Conservation (phyloP, 805 yeast species). For the Torulaspora indica region DNA sequence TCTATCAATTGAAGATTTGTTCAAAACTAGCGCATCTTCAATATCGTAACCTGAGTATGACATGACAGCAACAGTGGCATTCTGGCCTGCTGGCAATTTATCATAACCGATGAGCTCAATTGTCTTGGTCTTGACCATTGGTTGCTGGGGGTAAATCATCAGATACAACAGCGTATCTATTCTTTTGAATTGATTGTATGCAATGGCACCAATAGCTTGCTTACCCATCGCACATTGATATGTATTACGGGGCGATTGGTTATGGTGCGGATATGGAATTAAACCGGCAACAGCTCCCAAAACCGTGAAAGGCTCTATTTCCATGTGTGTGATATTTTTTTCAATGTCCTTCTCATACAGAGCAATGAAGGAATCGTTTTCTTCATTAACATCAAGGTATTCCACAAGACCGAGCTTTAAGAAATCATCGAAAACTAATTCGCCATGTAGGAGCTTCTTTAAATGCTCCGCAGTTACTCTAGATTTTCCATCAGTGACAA, state of each 20-base stretch:
- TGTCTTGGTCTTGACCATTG: slow-evolving; percentile 97
- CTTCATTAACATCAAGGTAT: slow-evolving; percentile 94
- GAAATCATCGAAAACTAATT: slow-evolving; percentile 87
- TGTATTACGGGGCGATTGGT: slow-evolving; percentile 98
- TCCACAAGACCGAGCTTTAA: slow-evolving; percentile 82
- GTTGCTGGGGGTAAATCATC: slow-evolving; percentile 99
- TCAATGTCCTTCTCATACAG: slow-evolving; percentile 67
- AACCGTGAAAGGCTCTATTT: slow-evolving; percentile 96
- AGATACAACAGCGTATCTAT: slow-evolving; percentile 89
- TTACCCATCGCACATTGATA: slow-evolving; percentile 99
- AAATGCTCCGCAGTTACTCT: slow-evolving; percentile 72
- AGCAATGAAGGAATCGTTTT: slow-evolving; percentile 90
- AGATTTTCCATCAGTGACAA: slow-evolving; percentile 68
- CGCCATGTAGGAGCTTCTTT: slow-evolving; percentile 55
- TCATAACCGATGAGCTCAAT: slow-evolving; percentile 94
- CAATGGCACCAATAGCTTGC: slow-evolving; percentile 99
- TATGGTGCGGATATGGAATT: slow-evolving; percentile 99
- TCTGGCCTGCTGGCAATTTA: slow-evolving; percentile 97
- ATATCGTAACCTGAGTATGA: slow-evolving; percentile 98
- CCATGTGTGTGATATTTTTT: slow-evolving; percentile 73
- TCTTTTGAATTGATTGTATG: slow-evolving; percentile 92
- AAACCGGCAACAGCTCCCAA: slow-evolving; percentile 97
- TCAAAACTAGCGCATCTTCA: slow-evolving; percentile 94
- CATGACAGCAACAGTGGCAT: slow-evolving; percentile 98
- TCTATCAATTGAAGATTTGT: slow-evolving; percentile 88